These are phyloP conservation scores for Backusella westeae DNA, from an alignment of 192 early-diverging fungal genomes.

Conservation along the genomic window DNA sequence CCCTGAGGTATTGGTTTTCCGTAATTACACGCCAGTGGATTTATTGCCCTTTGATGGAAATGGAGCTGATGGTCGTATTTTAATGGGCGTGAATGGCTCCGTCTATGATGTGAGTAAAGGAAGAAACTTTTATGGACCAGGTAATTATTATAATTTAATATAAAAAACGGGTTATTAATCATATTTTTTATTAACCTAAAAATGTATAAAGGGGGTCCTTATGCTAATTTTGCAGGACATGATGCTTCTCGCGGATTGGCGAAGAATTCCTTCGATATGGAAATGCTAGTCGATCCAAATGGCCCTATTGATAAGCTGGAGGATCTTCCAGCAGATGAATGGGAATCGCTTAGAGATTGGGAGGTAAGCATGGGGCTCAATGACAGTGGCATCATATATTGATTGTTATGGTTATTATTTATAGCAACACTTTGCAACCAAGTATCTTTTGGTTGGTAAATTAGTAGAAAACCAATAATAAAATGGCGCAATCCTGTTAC, in stretches of 20 bases:
- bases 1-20: constrained; percentile 61
- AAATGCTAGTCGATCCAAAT: constrained; percentile 66
- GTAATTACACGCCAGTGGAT: constrained; percentile 77
- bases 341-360: constrained; percentile 78
- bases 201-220: constrained; percentile 70
- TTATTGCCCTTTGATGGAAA: constrained; percentile 72
- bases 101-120: constrained; percentile 90
- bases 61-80: constrained; percentile 59
- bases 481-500: not conserved
- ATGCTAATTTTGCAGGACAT: constrained; percentile 94
- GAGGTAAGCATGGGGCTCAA: constrained; percentile 16
- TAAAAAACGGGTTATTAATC: not conserved
- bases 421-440: constrained; percentile 65
- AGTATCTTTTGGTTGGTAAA: constrained; percentile 74
- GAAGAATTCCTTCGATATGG: constrained; percentile 79
- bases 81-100: constrained; percentile 79
- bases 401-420: not conserved
- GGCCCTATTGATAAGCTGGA: constrained; percentile 79
- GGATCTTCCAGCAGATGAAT: constrained; percentile 73
- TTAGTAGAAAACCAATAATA: constrained; percentile 52
- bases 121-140: constrained; percentile 88
- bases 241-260: constrained; percentile 94
- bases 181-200: not conserved
- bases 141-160: constrained; percentile 33
- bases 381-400: too few species aligned